Base-by-base conservation (phyloP, 148 eudicot genomes). In the Tetragonia tetragonoides region DNA sequence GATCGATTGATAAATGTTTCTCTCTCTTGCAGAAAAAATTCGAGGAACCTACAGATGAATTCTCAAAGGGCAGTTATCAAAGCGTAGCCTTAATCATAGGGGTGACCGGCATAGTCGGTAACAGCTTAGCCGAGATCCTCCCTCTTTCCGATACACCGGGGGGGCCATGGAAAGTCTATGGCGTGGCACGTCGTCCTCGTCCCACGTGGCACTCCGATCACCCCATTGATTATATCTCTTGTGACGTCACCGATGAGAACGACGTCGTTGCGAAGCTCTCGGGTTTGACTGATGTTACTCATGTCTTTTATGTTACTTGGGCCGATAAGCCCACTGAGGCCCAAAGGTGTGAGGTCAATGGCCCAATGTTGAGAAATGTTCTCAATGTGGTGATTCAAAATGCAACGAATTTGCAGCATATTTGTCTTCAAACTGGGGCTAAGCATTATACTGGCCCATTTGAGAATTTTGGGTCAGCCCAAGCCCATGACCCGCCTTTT, bases 151-250 rank as follows among this genome's bases (percentile, higher is more conserved):
- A 86, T 73, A 86, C 86, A 0, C 88, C 88, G 3, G 88, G 88
- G 21, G 86, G 88, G 9, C 88, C 86, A 60, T 83, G 86, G 88
- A 83, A 86, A 73, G 86, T 83, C 10, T 86, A 83, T 76, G 88
- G 88, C 64, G 80, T 83, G 37, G 88, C 84, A 5, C 86, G 88
- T 15, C 77, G 88, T 11, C 84, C 84, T 1, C 72, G 86, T 20
- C 88, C 88, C 21, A 11, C 37, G 21, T 86, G 88, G 88, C 83
- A 83, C 66, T 39, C 78, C 60, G 88, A 86, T 16, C 77, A 77
- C 61, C 88, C 86, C 11, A 67, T 86, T 60, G 88, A 86, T 53
- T 86, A 86, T 46, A 72, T 86, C 65, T 86, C 83, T 69, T 86
- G 88, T 63, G 88, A 86, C 60, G 41, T 86, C 78, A 77, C 82